Base-by-base conservation (phyloP, 108 stramenopile species). In the Poteriospumella lacustris region DNA sequence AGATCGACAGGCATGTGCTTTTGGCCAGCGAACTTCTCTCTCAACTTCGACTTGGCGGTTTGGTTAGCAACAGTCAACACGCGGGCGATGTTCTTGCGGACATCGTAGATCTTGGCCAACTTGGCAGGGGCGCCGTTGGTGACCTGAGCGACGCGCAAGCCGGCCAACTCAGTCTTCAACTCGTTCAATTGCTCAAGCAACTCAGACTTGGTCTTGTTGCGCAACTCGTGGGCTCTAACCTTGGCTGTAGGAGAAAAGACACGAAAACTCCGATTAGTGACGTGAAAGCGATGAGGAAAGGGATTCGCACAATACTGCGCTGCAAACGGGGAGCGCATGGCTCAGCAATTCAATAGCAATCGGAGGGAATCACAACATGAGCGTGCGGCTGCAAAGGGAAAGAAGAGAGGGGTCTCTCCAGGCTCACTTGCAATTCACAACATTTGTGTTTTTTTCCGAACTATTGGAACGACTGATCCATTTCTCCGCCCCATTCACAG, bases 1-100 rank as follows among this genome's bases (percentile, higher is more conserved):
- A 98, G 87, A 81, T 97, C 95, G 85, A 94, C 90, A 78, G 93
- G 91, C 64, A 94, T 69, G 86, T 94, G 94, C 90, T 98, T 98
- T 80, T 80, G 83, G 77, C 90, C 91, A 38, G 89, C 89, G 58
- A 77, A 76, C 39, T 91, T 87, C 88, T 93, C 96, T 31, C 94
- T 92, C 76, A 95, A 80, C 84, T 93, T 95, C 75, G 87, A 89
- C 92, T 96, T 98, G 82, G 93, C 91, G 84, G 92, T 91, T 84
- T 95, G 94, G 88, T 98, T 96, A 95, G 95, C 93, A 42, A 98
- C 96, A 40, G 97, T 98, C 72, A 98, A 87, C 56, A 96, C 89
- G 44, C 97, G 95, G 2, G 97, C 97, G 78, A 98, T 98, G 44
- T 86, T 89, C 81, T 97, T 97, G 87, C 97, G 97, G 56, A 98